Percentiles rank a stretch among this genome's conserved stretches.
phyloP scores from a whole-genome alignment of 345 rosid species.

The Lumnitzera racemosa region DNA sequence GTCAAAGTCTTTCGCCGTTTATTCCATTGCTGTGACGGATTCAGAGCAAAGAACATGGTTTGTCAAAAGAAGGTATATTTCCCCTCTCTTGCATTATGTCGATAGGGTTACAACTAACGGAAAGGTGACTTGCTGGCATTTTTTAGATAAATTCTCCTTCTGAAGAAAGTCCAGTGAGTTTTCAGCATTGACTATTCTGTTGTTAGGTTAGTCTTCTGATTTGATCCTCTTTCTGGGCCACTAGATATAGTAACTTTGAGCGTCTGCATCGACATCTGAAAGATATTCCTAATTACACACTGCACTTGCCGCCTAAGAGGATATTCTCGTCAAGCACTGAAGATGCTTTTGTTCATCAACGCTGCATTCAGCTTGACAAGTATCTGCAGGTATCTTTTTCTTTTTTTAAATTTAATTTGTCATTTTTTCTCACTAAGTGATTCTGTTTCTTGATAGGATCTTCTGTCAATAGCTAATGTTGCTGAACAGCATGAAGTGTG shows the following conservation, averaged over 20 bases:
- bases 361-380: slow-evolving; percentile 95
- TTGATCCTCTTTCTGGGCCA: slow-evolving; percentile 9
- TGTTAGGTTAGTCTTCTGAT: slow-evolving; percentile 6
- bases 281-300: slow-evolving; percentile 92
- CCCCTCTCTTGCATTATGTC: slow-evolving; percentile 5
- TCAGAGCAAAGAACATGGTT: slow-evolving; percentile 73
- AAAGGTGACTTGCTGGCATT: background rate
- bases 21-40: slow-evolving; percentile 95
- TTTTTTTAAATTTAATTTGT: slow-evolving; percentile 11
- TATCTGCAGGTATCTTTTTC: slow-evolving; percentile 61
- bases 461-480: slow-evolving; percentile 91
- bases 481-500: slow-evolving; percentile 99
- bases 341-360: slow-evolving; percentile 95
- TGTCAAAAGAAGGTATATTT: slow-evolving; percentile 88
- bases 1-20: slow-evolving; percentile 95
- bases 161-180: slow-evolving; percentile 7
- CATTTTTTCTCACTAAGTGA: slow-evolving; percentile 9
- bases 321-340: slow-evolving; percentile 98
- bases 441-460: slow-evolving; percentile 53
- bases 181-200: slow-evolving; percentile 5
- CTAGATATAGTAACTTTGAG: slow-evolving; percentile 97
- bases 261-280: slow-evolving; percentile 86
- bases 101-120: background rate
- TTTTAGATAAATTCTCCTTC: background rate
- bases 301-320: slow-evolving; percentile 97